phyloP scores from a whole-genome alignment of 805 yeast genomes.

The Priceomyces fermenticarens region DNA sequence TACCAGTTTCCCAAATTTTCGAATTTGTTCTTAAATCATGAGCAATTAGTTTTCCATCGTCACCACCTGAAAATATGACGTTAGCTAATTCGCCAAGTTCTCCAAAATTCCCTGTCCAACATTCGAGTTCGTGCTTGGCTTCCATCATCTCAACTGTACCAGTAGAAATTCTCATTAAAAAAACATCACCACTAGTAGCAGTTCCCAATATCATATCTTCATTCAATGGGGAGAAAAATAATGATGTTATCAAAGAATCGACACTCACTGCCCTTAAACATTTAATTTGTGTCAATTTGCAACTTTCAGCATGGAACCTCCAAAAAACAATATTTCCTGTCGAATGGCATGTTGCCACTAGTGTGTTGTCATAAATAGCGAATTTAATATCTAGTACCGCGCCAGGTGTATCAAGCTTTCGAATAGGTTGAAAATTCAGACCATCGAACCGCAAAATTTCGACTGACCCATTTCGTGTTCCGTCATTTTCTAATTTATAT shows the following conservation, averaged over 20 bases:
- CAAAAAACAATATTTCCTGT: conserved; percentile 74
- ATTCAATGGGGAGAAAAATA: conserved; percentile 51
- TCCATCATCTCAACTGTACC: conserved; percentile 19
- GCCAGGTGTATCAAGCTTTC: conserved; percentile 33
- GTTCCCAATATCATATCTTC: conserved; percentile 49
- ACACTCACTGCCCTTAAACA: conserved; percentile 45
- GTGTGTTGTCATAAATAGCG: conserved; percentile 48
- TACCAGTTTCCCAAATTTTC: conserved; percentile 35
- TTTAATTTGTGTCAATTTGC: conserved; percentile 8
- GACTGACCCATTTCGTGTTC: conserved; percentile 61
- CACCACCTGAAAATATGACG: conserved; percentile 85
- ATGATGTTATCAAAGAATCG: conserved; percentile 58
- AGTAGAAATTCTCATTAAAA: conserved; percentile 32
- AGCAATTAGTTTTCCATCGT: conserved; percentile 72
- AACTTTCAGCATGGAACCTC: conserved; percentile 35
- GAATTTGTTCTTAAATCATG: conserved; percentile 56
- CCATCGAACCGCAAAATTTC: conserved; percentile 30
- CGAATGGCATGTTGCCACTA: conserved; percentile 69
- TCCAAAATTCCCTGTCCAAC: conserved; percentile 85
- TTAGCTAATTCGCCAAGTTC: conserved; percentile 47
- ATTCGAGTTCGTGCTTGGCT: conserved; percentile 65
- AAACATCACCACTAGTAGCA: conserved; percentile 63
- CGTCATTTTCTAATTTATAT: conserved; percentile 62
- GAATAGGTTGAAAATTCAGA: too few relatives aligned
- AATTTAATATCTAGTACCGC: conserved; percentile 80